Percentiles rank a stretch among this genome's conserved stretches.
Evolutionary conservation across 2,329 filamentous ascomycete species (phyloP).

Genomic region (Aureobasidium uvarum): DNA sequence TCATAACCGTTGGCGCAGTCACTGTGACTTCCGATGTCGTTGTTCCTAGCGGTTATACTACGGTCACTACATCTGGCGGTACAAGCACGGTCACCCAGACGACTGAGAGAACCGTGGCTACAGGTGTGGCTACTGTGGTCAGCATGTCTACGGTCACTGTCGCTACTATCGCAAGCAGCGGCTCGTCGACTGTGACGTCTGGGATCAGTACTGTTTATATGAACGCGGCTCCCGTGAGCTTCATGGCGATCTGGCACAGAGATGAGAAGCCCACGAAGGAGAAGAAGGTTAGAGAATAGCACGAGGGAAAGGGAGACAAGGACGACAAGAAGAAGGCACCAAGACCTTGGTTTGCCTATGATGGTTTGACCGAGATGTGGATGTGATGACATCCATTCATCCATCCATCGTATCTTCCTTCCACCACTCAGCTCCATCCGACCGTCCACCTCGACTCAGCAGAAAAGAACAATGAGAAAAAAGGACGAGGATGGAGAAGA

Average conservation of each 20-base stretch:
- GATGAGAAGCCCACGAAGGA: not conserved
- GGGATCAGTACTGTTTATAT: not conserved
- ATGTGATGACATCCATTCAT: not conserved
- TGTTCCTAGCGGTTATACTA: not conserved
- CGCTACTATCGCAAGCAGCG: not conserved
- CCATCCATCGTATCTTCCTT: too few relatives aligned
- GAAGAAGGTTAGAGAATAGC: not conserved
- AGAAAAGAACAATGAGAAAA: too few relatives aligned
- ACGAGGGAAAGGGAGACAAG: not conserved
- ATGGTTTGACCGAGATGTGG: conserved; percentile 15
- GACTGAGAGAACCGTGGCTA: not conserved
- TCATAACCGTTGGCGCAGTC: not conserved
- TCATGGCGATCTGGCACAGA: not conserved
- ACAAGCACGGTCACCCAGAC: not conserved
- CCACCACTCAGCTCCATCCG: too few relatives aligned
- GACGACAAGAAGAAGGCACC: not conserved
- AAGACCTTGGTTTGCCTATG: conserved; percentile 3
- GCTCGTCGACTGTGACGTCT: not conserved
- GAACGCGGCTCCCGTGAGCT: not conserved
- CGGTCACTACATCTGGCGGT: not conserved
- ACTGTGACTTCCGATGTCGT: not conserved
- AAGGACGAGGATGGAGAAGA: too few relatives aligned
- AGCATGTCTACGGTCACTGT: not conserved
- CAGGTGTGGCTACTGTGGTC: not conserved
- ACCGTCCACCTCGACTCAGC: too few relatives aligned